Base-by-base conservation (phyloP, 2,329 filamentous ascomycete species). In the Botrytis deweyae region DNA sequence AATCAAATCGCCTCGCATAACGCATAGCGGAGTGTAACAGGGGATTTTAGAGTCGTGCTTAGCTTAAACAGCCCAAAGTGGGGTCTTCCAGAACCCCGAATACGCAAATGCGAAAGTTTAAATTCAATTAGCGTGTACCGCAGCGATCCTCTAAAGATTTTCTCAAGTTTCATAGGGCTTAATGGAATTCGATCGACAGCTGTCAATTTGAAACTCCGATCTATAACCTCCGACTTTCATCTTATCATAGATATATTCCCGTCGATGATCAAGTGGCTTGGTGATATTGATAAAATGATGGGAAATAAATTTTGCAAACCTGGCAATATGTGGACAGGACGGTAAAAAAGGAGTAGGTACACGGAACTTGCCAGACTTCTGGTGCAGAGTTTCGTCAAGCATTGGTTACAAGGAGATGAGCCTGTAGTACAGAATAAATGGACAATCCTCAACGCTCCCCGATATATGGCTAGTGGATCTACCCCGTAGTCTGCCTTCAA, bases 31-130 rank as follows among this genome's bases (percentile, higher is more conserved):
- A 64, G 38, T 29, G 20, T 16, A 20, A 10, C 25, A 16, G 44
- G 44, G 61, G 44, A 38, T n/a, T 55, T 55, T 20, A 20, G 25
- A 42, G 7, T 18, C 12, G n/a, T 52, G 2, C 33, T 52, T 67
- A 44, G 64, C 33, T 38, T 33, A 16, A 52, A 52, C 22, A 49
- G 29, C 22, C 29, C 5, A 22, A 20, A 38, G 64, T 36, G 64
- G 64, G 33, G 9, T 22, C 9, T 52, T 52, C 49, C 12, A 67
- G 16, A 10, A 38, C 44, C 44, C 64, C 44, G 44, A 67, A 67
- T 52, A 52, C 64, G 44, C 44, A 67, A 67, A 67, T 67, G 64
- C 64, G 64, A 67, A 52, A 38, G 64, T 67, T 25, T 67, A 52
- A 67, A 38, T 67, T 25, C 33, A 6, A 66, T 22, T 52, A 52